Percentiles rank a stretch among this genome's conserved stretches.
These are phyloP conservation scores for Arctium lappa DNA, from an alignment of 129 eudicot genomes.

Conservation along the genomic window DNA sequence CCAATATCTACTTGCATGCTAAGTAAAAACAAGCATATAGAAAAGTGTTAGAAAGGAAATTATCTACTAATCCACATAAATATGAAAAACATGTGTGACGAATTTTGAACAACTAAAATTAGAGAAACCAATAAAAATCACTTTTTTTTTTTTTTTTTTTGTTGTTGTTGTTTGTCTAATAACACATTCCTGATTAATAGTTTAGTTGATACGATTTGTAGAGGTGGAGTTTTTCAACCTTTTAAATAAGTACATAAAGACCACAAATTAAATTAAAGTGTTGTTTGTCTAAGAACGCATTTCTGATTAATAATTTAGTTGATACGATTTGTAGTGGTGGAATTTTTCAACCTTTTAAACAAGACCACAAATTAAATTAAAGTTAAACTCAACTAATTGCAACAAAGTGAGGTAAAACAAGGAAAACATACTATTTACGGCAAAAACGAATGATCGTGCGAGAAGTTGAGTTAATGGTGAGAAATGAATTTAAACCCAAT, in stretches of 20 bases:
- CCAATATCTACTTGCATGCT: background rate
- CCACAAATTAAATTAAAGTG: too few species aligned
- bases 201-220: background rate
- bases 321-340: too few species aligned
- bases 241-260: too few species aligned
- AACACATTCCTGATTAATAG: too few species aligned
- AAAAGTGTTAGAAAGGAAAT: background rate
- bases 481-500: too few species aligned
- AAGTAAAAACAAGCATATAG: background rate
- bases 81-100: background rate
- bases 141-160: too few species aligned
- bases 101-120: background rate
- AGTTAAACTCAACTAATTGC: background rate
- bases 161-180: background rate
- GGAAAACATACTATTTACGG: background rate
- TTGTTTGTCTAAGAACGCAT: too few species aligned
- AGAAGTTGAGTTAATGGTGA: too few species aligned
- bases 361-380: background rate
- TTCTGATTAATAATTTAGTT: too few species aligned
- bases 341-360: too few species aligned
- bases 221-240: background rate
- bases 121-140: background rate
- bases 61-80: background rate
- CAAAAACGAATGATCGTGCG: too few species aligned
- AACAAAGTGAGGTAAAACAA: background rate